Evolutionary conservation across 139 green algal species (phyloP), one percentile per base, ranked within the genome.

Genomic region (Auxenochlorella pyrenoidosa): DNA sequence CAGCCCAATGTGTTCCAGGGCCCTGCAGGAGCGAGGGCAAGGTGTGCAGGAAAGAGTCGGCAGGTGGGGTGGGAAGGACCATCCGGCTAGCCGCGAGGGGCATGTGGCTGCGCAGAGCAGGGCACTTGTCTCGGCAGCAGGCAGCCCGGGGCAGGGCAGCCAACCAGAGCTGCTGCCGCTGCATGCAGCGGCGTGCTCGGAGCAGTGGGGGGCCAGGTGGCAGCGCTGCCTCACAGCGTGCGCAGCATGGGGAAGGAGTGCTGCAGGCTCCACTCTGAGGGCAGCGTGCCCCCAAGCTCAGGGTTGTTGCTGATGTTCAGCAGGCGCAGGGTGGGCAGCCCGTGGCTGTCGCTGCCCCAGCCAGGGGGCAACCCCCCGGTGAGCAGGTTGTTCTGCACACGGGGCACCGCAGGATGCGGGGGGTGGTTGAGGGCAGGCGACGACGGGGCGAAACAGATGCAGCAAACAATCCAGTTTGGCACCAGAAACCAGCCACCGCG

Each of bases 291-390:
- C 16, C 86, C 59, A 1, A 89, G 44, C 54, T 63, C 54, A 0
- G 75, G 60, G 59, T 89, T 89, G 58, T 77, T 41, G 32, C 28
- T 54, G 21, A 89, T 15, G 63, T 85, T 75, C 30, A 89, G 75
- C 38, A 84, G 40, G 2, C 73, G 58, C 54, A 89, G 59, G 5
- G 38, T 30, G 15, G 75, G 59, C 81, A 76, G 72, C 1, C 79
- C 77, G 21, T 43, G 21, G 34, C 41, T 28, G 58, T 36, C 80
- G 28, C 13, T 5, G 28, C 40, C 60, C 80, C 80, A 85, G 40
- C 58, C 40, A 3, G 30, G 30, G 2, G 80, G 80, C 26, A 85
- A 60, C 0, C 60, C 41, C 1, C 80, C 63, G 22, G 54, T 84
- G n/a, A 82, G 76, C 76, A 47, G 76, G n/a, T 82, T 82, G 47